These are phyloP conservation scores for Melastoma candidum DNA, from an alignment of 441 rosid genomes.

Conservation along the genomic window DNA sequence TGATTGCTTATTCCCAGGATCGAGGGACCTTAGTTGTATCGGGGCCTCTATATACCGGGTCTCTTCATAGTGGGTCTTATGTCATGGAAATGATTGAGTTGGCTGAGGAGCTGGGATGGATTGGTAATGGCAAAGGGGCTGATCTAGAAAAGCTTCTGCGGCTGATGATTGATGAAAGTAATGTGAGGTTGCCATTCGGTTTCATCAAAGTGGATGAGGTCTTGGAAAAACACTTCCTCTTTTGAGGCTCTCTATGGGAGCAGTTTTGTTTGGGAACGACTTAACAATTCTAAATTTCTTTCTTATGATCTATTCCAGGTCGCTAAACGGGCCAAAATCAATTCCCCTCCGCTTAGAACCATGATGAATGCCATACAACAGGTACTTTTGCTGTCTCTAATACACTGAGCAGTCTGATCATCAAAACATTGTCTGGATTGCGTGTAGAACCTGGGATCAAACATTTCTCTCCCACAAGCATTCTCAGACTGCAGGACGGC, in stretches of 20 bases:
- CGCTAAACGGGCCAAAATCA: slow-evolving; percentile 69
- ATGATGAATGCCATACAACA: slow-evolving; percentile 46
- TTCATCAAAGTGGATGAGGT: slow-evolving; percentile 88
- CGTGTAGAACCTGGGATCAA: not conserved
- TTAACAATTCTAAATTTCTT: too few relatives aligned
- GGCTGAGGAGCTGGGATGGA: slow-evolving; percentile 71
- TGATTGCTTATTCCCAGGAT: slow-evolving; percentile 22
- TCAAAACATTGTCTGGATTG: not conserved
- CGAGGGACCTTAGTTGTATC: slow-evolving; percentile 43
- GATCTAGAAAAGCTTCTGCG: slow-evolving; percentile 60
- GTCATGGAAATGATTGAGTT: slow-evolving; percentile 49
- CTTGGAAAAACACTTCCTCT: not conserved
- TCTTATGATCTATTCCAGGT: slow-evolving; percentile 26
- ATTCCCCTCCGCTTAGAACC: slow-evolving; percentile 55
- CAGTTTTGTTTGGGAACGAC: not conserved
- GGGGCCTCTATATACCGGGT: slow-evolving; percentile 87
- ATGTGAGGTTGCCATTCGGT: slow-evolving; percentile 72
- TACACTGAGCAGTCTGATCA: not conserved
- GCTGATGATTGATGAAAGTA: slow-evolving; percentile 71
- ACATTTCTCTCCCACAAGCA: not conserved
- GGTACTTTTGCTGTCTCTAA: slow-evolving; percentile 27
- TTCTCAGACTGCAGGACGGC: too few relatives aligned
- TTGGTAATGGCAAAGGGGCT: slow-evolving; percentile 39
- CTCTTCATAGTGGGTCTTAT: slow-evolving; percentile 57
- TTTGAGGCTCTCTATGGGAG: not conserved